A percentile compares a stretch with the other conserved stretches of the same genome.
Evolutionary conservation across 202 grass and related monocot species (phyloP).

Genomic region (Setaria italica): DNA sequence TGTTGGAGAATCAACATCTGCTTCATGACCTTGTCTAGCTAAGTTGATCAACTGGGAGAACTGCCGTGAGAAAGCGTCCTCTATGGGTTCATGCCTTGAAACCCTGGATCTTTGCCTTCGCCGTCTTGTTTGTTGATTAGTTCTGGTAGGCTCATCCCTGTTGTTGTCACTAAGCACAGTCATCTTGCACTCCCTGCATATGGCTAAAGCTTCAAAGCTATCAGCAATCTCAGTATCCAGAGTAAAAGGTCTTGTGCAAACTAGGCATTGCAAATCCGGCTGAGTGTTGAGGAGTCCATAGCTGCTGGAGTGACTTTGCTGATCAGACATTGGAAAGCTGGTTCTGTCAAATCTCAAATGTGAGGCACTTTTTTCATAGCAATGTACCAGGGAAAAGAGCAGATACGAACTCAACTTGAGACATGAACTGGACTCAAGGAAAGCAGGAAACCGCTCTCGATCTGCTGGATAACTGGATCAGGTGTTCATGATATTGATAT

Average conservation of each 20-base stretch:
- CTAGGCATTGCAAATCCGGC: conserved; percentile 67
- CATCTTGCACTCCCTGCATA: conserved; percentile 83
- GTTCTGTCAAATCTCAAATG: conserved; percentile 15
- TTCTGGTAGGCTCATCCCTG: conserved; percentile 44
- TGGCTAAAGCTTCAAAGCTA: conserved; percentile 83
- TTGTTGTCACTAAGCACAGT: conserved; percentile 52
- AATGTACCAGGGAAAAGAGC: neutral
- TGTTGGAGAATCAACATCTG: conserved; percentile 37
- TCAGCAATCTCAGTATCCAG: conserved; percentile 71
- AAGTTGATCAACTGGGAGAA: conserved; percentile 78
- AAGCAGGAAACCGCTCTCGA: neutral
- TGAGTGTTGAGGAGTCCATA: conserved; percentile 27
- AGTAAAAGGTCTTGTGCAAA: conserved; percentile 82
- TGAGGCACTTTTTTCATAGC: neutral
- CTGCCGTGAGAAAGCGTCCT: conserved; percentile 65
- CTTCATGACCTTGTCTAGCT: conserved; percentile 70
- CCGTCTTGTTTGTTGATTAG: conserved; percentile 41
- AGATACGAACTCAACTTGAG: neutral
- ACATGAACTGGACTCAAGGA: neutral
- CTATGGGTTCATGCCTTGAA: conserved; percentile 46
- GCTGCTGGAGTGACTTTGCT: conserved; percentile 5
- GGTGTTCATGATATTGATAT: neutral
- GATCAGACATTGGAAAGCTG: conserved; percentile 1
- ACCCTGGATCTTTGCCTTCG: conserved; percentile 39
- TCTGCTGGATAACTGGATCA: neutral